phyloP scores from a whole-genome alignment of 208 protist genomes.

The Plasmodiophora brassicae region DNA sequence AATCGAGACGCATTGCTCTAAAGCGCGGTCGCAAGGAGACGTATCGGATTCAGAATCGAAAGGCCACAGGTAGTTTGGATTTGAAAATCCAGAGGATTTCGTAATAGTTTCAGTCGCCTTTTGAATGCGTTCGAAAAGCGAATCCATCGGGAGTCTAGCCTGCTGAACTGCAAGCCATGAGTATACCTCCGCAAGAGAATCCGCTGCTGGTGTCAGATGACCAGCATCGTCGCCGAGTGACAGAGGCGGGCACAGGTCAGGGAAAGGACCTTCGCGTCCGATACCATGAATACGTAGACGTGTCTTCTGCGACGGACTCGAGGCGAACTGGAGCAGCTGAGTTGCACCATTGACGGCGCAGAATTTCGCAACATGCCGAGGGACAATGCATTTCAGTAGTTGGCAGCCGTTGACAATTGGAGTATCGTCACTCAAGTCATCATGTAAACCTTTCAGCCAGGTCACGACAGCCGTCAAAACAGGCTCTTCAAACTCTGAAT shows the following conservation, averaged over 20 bases:
- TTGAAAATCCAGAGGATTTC: background rate
- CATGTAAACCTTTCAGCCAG: background rate
- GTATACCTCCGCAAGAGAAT: background rate
- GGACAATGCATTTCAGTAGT: background rate
- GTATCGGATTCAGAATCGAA: background rate
- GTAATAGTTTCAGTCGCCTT: background rate
- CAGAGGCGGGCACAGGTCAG: background rate
- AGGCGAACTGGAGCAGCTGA: background rate
- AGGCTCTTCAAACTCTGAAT: constrained; percentile 21
- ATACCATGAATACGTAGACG: background rate
- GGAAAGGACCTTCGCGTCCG: background rate
- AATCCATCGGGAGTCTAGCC: background rate
- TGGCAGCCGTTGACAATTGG: constrained; percentile 18
- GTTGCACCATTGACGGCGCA: background rate
- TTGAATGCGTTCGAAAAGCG: background rate
- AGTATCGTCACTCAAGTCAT: background rate
- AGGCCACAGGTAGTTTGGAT: background rate
- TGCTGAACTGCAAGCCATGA: background rate
- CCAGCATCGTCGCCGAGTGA: background rate
- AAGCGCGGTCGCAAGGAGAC: background rate
- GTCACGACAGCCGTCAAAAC: background rate
- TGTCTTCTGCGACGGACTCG: background rate
- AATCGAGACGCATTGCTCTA: background rate
- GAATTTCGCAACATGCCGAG: background rate
- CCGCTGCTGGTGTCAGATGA: background rate